Evolutionary conservation across 2,329 filamentous ascomycete genomes (phyloP).

Genomic region (Penicillium sp.): DNA sequence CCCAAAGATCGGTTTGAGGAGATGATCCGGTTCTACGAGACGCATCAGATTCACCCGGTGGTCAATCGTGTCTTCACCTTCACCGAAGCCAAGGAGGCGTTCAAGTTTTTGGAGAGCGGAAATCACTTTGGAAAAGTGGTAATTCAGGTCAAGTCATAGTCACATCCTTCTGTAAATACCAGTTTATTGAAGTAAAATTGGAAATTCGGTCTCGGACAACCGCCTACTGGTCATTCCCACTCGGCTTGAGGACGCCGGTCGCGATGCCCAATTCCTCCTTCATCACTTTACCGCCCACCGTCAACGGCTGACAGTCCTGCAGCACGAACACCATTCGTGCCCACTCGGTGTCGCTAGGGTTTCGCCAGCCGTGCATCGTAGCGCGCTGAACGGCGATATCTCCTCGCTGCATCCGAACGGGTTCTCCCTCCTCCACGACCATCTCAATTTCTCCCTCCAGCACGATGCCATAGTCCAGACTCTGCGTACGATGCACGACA

Average conservation of each 20-base stretch:
- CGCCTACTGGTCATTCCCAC: constrained; percentile 13
- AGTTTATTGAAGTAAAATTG: not conserved
- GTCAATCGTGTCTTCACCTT: constrained; percentile 55
- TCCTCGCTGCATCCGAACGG: constrained; percentile 45
- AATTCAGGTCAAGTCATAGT: constrained; percentile 41
- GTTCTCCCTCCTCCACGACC: constrained; percentile 51
- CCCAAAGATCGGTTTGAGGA: constrained; percentile 52
- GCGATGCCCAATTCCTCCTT: constrained; percentile 25
- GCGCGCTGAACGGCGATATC: constrained; percentile 55
- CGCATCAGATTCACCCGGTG: constrained; percentile 37
- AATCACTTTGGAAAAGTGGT: constrained; percentile 55
- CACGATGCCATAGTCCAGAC: constrained; percentile 53
- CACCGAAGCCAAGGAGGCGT: constrained; percentile 50
- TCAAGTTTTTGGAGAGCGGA: constrained; percentile 50
- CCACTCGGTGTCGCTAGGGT: constrained; percentile 48
- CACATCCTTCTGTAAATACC: not conserved
- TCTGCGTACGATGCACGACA: constrained; percentile 53
- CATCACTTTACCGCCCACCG: constrained; percentile 19
- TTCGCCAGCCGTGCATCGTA: constrained; percentile 54
- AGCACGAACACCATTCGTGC: constrained; percentile 43
- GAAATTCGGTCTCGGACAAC: not conserved
- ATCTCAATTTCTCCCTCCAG: constrained; percentile 53
- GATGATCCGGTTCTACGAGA: constrained; percentile 34
- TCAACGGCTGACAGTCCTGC: constrained; percentile 26
- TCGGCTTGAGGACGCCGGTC: constrained; percentile 11